phyloP scores from a whole-genome alignment of 768 basidiomycete genomes.

The Pholiota molesta region DNA sequence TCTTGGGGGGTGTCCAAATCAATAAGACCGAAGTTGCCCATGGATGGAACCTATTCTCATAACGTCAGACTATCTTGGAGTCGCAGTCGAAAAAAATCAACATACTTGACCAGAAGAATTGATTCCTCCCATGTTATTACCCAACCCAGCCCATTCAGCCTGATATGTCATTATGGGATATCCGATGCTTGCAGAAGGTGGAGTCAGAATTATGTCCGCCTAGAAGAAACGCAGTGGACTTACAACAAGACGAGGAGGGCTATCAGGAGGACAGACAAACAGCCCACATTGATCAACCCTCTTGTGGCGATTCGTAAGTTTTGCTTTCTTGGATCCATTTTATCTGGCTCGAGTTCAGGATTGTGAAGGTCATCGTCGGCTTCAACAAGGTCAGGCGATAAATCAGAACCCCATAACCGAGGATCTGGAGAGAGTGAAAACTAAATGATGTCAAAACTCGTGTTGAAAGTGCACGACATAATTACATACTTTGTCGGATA shows the following conservation, averaged over 20 bases:
- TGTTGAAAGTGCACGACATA: background rate
- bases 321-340: conserved; percentile 29
- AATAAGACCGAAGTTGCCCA: conserved; percentile 62
- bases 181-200: conserved; percentile 36
- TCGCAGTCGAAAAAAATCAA: conserved; percentile 7
- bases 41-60: conserved; percentile 56
- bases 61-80: background rate
- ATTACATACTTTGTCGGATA: conserved; percentile 46
- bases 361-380: conserved; percentile 77
- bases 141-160: conserved; percentile 23
- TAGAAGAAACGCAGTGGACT: conserved; percentile 24
- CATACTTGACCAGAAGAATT: conserved; percentile 68
- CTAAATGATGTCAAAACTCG: conserved; percentile 33
- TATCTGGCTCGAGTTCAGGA: conserved; percentile 43
- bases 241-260: conserved; percentile 62
- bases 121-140: conserved; percentile 53
- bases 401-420: conserved; percentile 62
- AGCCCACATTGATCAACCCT: conserved; percentile 75
- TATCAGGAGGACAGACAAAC: conserved; percentile 56
- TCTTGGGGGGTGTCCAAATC: conserved; percentile 62
- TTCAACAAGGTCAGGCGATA: conserved; percentile 58
- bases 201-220: background rate
- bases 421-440: conserved; percentile 70
- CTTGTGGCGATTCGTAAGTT: conserved; percentile 55
- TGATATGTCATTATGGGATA: conserved; percentile 48